These are phyloP conservation scores for Achaetomium macrosporum DNA, from an alignment of 2,329 filamentous ascomycete species.

Conservation along the genomic window DNA sequence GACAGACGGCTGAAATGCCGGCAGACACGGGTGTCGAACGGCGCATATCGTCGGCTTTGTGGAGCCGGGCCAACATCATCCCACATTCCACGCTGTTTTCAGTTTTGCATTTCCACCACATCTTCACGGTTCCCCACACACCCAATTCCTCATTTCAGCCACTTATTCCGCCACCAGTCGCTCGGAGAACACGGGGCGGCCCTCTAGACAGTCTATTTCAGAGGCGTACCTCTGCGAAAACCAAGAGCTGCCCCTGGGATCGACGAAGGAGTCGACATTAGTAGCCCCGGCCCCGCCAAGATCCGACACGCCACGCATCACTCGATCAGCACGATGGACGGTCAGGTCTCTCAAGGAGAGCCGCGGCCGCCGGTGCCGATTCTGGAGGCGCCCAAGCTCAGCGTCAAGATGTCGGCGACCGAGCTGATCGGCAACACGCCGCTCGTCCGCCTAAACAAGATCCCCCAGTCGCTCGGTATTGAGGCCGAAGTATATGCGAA, in stretches of 20 bases:
- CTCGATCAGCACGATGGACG: slow-evolving; percentile 13
- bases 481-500: slow-evolving; percentile 87
- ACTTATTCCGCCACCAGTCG: slow-evolving; percentile 2
- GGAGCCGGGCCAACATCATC: slow-evolving; percentile 4
- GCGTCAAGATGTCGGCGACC: slow-evolving; percentile 51
- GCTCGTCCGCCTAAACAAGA: slow-evolving; percentile 87
- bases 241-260: not conserved
- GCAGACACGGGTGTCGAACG: not conserved
- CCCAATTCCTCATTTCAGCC: not conserved
- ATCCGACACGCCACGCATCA: not conserved
- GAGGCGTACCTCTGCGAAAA: too few species aligned
- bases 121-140: too few species aligned
- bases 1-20: too few species aligned
- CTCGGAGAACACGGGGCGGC: not conserved
- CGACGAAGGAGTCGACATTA: not conserved
- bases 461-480: slow-evolving; percentile 85
- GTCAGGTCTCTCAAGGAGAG: slow-evolving; percentile 1
- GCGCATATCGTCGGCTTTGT: slow-evolving; percentile 19
- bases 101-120: not conserved
- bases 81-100: slow-evolving; percentile 11
- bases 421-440: slow-evolving; percentile 94
- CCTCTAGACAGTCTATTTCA: too few species aligned
- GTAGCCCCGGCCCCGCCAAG: slow-evolving; percentile 5
- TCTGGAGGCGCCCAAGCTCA: slow-evolving; percentile 18
- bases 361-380: slow-evolving; percentile 18